These are phyloP conservation scores for Rubroboletus satanas DNA, from an alignment of 768 basidiomycete species.

Conservation along the genomic window DNA sequence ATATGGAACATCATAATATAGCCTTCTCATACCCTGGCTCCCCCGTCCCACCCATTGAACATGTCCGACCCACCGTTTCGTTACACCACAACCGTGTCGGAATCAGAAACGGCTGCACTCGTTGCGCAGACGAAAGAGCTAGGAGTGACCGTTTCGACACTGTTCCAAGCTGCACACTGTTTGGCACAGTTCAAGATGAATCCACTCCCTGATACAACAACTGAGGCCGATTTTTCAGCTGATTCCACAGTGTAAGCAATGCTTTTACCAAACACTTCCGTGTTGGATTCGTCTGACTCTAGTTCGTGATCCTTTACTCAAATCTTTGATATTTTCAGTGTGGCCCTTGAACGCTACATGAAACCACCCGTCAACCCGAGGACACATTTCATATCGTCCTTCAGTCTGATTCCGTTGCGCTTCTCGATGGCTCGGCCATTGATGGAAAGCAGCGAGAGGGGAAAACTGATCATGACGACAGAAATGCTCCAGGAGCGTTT, in stretches of 20 bases:
- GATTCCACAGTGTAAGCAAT: slow-evolving; percentile 10
- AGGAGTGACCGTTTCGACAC: slow-evolving; percentile 10
- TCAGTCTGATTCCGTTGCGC: slow-evolving; percentile 10
- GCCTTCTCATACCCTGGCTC: slow-evolving; percentile 7
- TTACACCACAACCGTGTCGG: neutral
- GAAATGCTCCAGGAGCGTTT: slow-evolving; percentile 10
- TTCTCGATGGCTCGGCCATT: slow-evolving; percentile 16
- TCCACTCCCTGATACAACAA: slow-evolving; percentile 4
- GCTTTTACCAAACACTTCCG: neutral
- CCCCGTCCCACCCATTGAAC: slow-evolving; percentile 5
- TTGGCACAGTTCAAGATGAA: slow-evolving; percentile 23
- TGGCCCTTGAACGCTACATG: slow-evolving; percentile 18
- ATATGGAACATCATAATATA: neutral
- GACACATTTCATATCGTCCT: slow-evolving; percentile 19
- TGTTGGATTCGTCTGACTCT: neutral
- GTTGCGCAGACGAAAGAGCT: slow-evolving; percentile 6
- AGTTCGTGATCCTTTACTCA: neutral
- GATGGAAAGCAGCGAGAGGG: slow-evolving; percentile 5
- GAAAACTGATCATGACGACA: slow-evolving; percentile 11
- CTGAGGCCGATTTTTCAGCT: slow-evolving; percentile 18
- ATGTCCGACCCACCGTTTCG: slow-evolving; percentile 8
- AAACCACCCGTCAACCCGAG: slow-evolving; percentile 16
- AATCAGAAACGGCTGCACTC: slow-evolving; percentile 10
- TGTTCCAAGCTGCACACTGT: slow-evolving; percentile 24
- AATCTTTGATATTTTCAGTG: neutral